These are phyloP conservation scores for Starmera caribaea DNA, from an alignment of 805 yeast genomes.

Conservation along the genomic window DNA sequence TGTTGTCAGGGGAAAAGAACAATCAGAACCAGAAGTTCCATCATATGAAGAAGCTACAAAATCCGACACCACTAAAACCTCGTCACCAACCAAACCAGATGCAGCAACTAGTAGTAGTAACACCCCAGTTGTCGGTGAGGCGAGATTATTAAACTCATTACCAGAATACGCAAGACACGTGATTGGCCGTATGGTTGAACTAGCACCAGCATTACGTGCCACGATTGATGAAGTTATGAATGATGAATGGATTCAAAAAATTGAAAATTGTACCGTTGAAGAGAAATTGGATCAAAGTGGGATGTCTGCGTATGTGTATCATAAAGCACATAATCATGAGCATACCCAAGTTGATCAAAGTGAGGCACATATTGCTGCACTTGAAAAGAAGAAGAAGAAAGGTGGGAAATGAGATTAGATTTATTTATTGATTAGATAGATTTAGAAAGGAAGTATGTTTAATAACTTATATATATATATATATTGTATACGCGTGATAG, in stretches of 20 bases:
- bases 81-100: slow-evolving; percentile 14
- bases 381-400: slow-evolving; percentile 67
- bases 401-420: background rate
- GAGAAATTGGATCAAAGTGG: slow-evolving; percentile 29
- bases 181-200: slow-evolving; percentile 67
- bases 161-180: slow-evolving; percentile 62
- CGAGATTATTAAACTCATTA: slow-evolving; percentile 57
- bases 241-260: slow-evolving; percentile 57
- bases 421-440: too few species aligned
- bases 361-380: slow-evolving; percentile 90
- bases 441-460: too few species aligned
- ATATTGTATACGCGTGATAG: too few species aligned
- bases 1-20: slow-evolving; percentile 3
- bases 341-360: slow-evolving; percentile 89
- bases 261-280: slow-evolving; percentile 62
- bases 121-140: slow-evolving; percentile 63
- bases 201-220: slow-evolving; percentile 81
- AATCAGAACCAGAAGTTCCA: slow-evolving; percentile 10
- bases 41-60: slow-evolving; percentile 19
- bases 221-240: slow-evolving; percentile 70
- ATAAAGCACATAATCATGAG: slow-evolving; percentile 50
- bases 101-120: slow-evolving; percentile 39
- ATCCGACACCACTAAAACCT: slow-evolving; percentile 4
- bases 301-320: slow-evolving; percentile 22
- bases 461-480: too few species aligned